A percentile compares a stretch with the other conserved stretches of the same genome.
phyloP scores from a whole-genome alignment of 2,329 filamentous ascomycete species.

The Talaromyces amestolkiae region DNA sequence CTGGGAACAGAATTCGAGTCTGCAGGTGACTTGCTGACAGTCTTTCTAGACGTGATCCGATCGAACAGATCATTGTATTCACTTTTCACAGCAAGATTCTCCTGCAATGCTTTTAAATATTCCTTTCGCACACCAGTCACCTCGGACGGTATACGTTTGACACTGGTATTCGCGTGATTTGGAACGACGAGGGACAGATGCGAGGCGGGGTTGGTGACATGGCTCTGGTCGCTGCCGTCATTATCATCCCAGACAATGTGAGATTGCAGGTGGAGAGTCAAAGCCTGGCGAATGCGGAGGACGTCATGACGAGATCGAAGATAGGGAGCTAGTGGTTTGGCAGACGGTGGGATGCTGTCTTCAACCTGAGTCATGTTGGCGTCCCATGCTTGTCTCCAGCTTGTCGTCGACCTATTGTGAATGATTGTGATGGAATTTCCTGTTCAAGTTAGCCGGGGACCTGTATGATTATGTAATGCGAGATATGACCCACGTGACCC shows the following conservation, averaged over 20 bases:
- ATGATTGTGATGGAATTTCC: slow-evolving; percentile 6
- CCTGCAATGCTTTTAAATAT: slow-evolving; percentile 48
- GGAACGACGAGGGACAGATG: slow-evolving; percentile 39
- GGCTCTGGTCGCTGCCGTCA: slow-evolving; percentile 13
- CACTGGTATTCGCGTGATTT: slow-evolving; percentile 30
- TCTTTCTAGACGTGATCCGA: slow-evolving; percentile 30
- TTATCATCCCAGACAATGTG: slow-evolving; percentile 35
- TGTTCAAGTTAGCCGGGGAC: neutral
- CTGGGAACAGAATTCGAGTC: neutral
- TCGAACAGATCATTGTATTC: slow-evolving; percentile 37
- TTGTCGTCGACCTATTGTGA: neutral
- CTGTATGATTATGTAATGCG: neutral
- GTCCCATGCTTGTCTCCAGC: neutral
- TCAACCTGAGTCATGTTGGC: slow-evolving; percentile 1
- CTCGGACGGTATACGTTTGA: slow-evolving; percentile 39
- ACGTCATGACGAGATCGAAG: slow-evolving; percentile 40
- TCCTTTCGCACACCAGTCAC: slow-evolving; percentile 43
- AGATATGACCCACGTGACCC: neutral
- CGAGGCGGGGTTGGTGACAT: neutral
- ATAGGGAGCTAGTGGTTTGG: slow-evolving; percentile 39
- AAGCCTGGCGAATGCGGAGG: slow-evolving; percentile 39
- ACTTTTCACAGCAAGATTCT: slow-evolving; percentile 41
- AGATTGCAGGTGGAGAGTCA: slow-evolving; percentile 40
- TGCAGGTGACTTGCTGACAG: neutral
- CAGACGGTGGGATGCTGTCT: slow-evolving; percentile 30